Evolutionary conservation across 2,329 filamentous ascomycete genomes (phyloP), one percentile per base, ranked within the genome.

Genomic region (Aureobasidium sp.): DNA sequence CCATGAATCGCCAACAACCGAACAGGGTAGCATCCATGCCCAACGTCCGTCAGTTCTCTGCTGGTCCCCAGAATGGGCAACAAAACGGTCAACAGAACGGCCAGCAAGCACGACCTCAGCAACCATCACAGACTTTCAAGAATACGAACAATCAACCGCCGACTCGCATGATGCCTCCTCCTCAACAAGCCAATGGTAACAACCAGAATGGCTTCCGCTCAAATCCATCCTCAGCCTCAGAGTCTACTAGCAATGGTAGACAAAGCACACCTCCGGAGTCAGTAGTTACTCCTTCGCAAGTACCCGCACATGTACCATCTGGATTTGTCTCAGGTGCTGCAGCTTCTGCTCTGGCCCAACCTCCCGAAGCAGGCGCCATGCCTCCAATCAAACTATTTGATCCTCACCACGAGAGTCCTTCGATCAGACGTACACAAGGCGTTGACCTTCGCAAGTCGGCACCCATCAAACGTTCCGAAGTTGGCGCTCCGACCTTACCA

Each of bases 381-480:
- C 64, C 66, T 20, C 64, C 70, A 15, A 63, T 72, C 32, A 65
- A 67, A 20, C 74, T 75, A 0, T 81, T 81, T 71, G 79, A 81
- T 50, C 78, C 78, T 5, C 75, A 80, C 59, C 76, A 71, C 13
- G 78, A 80, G 55, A 79, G 76, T 64, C 91, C 92, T 0, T 94
- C 91, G 0, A 91, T 96, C 70, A 85, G 90, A 64, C 92, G 93
- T 71, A 97, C 93, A 0, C 88, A 89, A 0, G 92, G 92, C 2
- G 83, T 97, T 42, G 91, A 97, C 69, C 90, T 95, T 70, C 85
- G 78, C 26, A 87, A 84, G 57, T 92, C 89, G 5, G 87, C 87
- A 58, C 90, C 91, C 0, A 77, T 96, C 1, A 82, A 81, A 4
- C 83, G 81, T 65, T 80, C 78, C 44, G 68, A 70, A 29, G 51